Evolutionary conservation across 116 monocot species (phyloP).

Genomic region (Trichopus zeylanicus): DNA sequence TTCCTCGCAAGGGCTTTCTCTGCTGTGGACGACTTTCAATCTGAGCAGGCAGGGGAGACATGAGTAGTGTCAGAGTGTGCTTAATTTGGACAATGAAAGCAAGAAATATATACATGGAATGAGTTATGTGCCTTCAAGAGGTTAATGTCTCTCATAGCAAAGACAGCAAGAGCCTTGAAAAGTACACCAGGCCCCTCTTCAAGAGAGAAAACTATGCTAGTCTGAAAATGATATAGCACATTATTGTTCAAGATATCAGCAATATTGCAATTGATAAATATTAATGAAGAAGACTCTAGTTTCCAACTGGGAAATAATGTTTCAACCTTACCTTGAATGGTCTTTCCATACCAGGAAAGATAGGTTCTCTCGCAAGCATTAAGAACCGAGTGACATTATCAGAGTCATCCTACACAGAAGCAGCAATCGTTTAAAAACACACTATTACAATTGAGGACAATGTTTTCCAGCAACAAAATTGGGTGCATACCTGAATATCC

Average conservation of each 20-base stretch:
- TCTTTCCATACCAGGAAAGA: slow-evolving; percentile 57
- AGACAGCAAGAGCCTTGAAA: slow-evolving; percentile 93
- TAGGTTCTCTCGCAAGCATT: slow-evolving; percentile 93
- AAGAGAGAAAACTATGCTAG: slow-evolving; percentile 94
- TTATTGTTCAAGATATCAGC: no score
- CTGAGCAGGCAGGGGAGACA: slow-evolving; percentile 33
- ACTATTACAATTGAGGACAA: neutral
- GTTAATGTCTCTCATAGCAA: slow-evolving; percentile 86
- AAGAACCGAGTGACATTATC: slow-evolving; percentile 90
- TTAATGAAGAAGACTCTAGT: neutral
- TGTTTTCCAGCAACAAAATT: neutral
- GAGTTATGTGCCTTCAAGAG: slow-evolving; percentile 60
- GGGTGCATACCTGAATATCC: slow-evolving; percentile 74
- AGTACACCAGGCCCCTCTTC: slow-evolving; percentile 94
- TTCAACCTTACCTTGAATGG: slow-evolving; percentile 43
- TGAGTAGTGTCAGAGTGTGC: neutral
- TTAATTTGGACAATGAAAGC: neutral
- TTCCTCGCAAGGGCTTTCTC: slow-evolving; percentile 39
- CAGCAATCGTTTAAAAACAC: neutral
- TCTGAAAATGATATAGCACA: slow-evolving; percentile 38
- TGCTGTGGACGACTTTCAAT: slow-evolving; percentile 82
- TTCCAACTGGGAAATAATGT: neutral
- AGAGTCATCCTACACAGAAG: slow-evolving; percentile 59
- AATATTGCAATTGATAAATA: neutral
- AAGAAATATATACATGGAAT: neutral